These are phyloP conservation scores for Phytophthora ramorum DNA, from an alignment of 352 stramenopile genomes.

Conservation along the genomic window DNA sequence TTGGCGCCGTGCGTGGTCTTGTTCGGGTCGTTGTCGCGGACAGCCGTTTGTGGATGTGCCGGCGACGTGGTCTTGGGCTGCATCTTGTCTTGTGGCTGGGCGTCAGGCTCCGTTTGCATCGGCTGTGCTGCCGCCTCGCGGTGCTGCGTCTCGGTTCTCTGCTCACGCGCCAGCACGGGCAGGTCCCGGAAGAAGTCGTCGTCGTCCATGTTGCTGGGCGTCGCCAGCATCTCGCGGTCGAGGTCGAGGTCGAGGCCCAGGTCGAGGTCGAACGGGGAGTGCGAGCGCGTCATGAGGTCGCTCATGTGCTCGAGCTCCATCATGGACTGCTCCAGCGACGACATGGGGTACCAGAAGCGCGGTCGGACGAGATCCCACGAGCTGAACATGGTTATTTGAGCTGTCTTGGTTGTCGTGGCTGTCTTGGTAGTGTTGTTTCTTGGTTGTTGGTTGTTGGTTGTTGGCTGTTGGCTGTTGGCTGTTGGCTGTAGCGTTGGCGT, in stretches of 20 bases:
- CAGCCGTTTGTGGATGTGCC: background rate
- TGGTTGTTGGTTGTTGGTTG: too few relatives aligned
- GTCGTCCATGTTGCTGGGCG: slow-evolving; percentile 38
- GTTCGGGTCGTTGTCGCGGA: slow-evolving; percentile 5
- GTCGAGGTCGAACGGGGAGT: slow-evolving; percentile 27
- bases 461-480: too few relatives aligned
- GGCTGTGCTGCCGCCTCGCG: too few relatives aligned
- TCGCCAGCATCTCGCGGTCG: slow-evolving; percentile 33
- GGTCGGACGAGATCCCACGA: slow-evolving; percentile 55
- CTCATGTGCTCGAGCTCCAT: slow-evolving; percentile 49
- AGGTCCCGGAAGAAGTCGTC: slow-evolving; percentile 67
- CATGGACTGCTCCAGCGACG: slow-evolving; percentile 56
- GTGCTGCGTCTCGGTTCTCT: too few relatives aligned
- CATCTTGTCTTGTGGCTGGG: background rate
- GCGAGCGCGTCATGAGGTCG: slow-evolving; percentile 35
- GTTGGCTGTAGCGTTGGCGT: background rate
- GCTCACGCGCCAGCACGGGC: slow-evolving; percentile 25
- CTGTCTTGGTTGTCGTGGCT: too few relatives aligned
- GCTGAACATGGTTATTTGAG: slow-evolving; percentile 48
- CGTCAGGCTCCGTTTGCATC: background rate
- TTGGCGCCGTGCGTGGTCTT: background rate
- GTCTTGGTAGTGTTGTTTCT: background rate
- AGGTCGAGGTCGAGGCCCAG: too few relatives aligned
- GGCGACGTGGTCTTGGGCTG: background rate
- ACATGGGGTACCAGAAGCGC: slow-evolving; percentile 56